Percentiles rank a stretch among this genome's conserved stretches.
These are phyloP conservation scores for Acacia melanoxylon DNA, from an alignment of 306 rosid species.

Conservation along the genomic window DNA sequence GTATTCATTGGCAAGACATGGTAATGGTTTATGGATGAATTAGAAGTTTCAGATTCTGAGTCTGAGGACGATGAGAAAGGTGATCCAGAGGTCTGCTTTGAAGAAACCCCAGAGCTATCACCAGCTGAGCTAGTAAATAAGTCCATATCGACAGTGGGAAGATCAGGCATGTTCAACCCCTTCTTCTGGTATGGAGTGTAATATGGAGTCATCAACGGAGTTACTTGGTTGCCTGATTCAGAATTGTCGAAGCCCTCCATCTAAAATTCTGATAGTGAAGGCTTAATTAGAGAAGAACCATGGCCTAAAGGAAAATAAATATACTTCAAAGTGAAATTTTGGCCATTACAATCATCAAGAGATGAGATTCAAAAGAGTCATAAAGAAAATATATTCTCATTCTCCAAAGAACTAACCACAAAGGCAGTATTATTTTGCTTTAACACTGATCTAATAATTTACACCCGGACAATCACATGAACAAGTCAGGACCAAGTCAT, in stretches of 20 bases:
- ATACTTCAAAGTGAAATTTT: not conserved
- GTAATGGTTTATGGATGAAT: slow-evolving; percentile 28
- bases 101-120: not conserved
- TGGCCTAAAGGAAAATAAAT: not conserved
- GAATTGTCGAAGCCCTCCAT: slow-evolving; percentile 46
- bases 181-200: not conserved
- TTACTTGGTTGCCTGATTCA: slow-evolving; percentile 38
- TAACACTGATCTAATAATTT: not conserved
- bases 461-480: not conserved
- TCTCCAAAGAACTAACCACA: not conserved
- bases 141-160: not conserved
- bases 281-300: slow-evolving; percentile 14
- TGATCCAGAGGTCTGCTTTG: slow-evolving; percentile 38
- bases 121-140: not conserved
- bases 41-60: slow-evolving; percentile 52
- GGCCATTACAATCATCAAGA: slow-evolving; percentile 20
- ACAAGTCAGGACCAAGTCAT: not conserved
- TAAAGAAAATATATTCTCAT: not conserved
- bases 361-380: not conserved
- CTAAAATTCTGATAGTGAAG: slow-evolving; percentile 25
- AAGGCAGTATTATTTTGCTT: not conserved
- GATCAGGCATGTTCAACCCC: not conserved
- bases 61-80: slow-evolving; percentile 53
- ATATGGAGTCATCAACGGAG: slow-evolving; percentile 22
- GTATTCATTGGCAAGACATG: slow-evolving; percentile 32